phyloP scores from a whole-genome alignment of 1,284 basidiomycete genomes.

The Papiliotrema laurentii region DNA sequence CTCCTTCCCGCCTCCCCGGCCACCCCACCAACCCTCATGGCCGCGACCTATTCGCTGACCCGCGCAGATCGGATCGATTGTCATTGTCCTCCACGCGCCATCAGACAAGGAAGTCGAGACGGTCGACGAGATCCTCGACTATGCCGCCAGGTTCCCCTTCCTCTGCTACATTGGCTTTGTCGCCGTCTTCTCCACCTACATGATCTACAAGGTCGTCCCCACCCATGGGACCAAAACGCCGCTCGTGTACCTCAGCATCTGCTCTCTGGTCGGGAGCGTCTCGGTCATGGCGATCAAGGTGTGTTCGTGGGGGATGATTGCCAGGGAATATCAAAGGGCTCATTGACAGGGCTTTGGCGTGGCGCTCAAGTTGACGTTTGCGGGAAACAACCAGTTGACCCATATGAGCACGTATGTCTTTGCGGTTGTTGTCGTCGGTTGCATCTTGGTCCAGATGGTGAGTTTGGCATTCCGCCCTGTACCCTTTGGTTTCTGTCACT shows the following conservation, averaged over 20 bases:
- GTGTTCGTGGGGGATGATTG: not conserved
- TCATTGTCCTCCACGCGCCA: constrained; percentile 95
- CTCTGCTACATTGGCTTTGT: constrained; percentile 83
- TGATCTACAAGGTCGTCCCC: constrained; percentile 86
- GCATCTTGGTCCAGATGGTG: constrained; percentile 88
- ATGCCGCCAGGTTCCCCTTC: constrained; percentile 86
- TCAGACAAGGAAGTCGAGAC: constrained; percentile 91
- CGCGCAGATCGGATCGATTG: constrained; percentile 72
- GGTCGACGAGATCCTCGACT: constrained; percentile 80
- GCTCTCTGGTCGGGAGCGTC: constrained; percentile 94
- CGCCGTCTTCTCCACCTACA: constrained; percentile 71
- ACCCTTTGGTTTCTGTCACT: too few relatives aligned
- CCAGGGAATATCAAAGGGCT: not conserved
- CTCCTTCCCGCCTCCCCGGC: not conserved
- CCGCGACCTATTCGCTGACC: not conserved
- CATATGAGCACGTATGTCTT: constrained; percentile 95
- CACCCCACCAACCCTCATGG: not conserved
- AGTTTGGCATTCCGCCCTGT: too few relatives aligned
- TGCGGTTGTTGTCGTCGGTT: constrained; percentile 72
- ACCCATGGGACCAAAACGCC: constrained; percentile 83
- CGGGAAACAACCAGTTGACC: constrained; percentile 92
- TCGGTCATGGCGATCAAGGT: constrained; percentile 67
- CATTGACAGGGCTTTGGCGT: constrained; percentile 72
- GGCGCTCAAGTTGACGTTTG: constrained; percentile 89
- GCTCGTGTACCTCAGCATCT: constrained; percentile 91